Evolutionary conservation across 73 alveolate genomes (phyloP), one percentile per base, ranked within the genome.

Genomic region (Paramecium tetraurelia): DNA sequence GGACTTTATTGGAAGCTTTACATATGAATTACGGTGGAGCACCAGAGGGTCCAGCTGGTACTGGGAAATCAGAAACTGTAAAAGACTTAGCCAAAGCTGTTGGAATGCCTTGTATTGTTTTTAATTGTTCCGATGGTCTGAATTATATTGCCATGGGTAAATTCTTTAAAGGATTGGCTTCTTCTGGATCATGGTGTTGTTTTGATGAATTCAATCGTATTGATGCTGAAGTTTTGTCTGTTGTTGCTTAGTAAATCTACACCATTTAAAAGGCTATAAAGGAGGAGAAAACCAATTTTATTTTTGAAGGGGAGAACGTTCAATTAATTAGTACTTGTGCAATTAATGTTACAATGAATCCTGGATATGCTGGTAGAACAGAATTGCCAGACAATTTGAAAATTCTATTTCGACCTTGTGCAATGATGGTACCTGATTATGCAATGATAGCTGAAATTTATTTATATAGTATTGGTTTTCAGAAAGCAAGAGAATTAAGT

Each of bases 151-250:
- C 99, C 11, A 97, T 98, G 98, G 98, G 98, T 29, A 96, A 97
- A 95, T 96, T 98, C 95, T 98, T 98, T 95, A 59, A 58, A 21
- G 92, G 94, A 0, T 20, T 93, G 2, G 96, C 98, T 1, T 58
- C 96, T 92, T 92, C 97, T 33, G 99, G 99, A 29, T 97, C 98
- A 44, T 98, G 99, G 99, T 97, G 99, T 59, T 98, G 99, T 72
- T 98, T 98, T 59, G 99, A 98, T 86, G 99, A 98, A 93, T 98
- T 98, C 93, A 98, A 98, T 94, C 94, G 99, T 77, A 97, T 96
- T 86, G 99, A 98, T 80, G 95, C 98, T 20, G 99, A 97, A 85
- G 99, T 98, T 40, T 94, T 96, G 29, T 89, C 94, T 9, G 99
- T 98, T 89, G 98, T 99, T 86, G 99, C 99, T 96, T 95, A 92